A percentile compares a stretch with the other conserved stretches of the same genome.
These are phyloP conservation scores for Pyrenochaeta sp. DNA, from an alignment of 2,329 filamentous ascomycete species.

Conservation along the genomic window DNA sequence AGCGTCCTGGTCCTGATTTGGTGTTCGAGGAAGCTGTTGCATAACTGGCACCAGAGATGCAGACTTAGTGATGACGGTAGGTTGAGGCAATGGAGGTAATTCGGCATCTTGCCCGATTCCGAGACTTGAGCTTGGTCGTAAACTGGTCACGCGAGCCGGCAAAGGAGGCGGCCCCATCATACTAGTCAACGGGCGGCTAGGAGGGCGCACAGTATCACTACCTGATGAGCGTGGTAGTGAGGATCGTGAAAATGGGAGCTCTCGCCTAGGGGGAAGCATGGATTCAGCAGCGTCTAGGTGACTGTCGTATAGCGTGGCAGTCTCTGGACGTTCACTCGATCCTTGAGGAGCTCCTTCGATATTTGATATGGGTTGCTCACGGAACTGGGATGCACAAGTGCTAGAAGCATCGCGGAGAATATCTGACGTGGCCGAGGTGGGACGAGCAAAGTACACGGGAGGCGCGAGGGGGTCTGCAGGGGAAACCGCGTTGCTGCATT, in stretches of 20 bases:
- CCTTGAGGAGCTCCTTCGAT: conserved; percentile 10
- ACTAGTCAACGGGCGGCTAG: conserved; percentile 33
- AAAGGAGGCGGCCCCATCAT: conserved; percentile 46
- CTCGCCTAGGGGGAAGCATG: conserved; percentile 48
- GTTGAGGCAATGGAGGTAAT: conserved; percentile 47
- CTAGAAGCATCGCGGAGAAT: conserved; percentile 8
- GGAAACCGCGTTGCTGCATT: neutral
- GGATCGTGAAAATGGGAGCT: conserved; percentile 52
- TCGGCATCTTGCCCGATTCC: conserved; percentile 26
- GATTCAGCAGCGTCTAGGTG: conserved; percentile 23
- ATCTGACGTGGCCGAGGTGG: conserved; percentile 30
- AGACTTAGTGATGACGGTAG: conserved; percentile 35
- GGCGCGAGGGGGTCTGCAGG: conserved; percentile 27
- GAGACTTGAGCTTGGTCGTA: conserved; percentile 29
- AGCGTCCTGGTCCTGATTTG: conserved; percentile 8
- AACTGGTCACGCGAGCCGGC: conserved; percentile 26
- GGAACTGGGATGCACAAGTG: conserved; percentile 1
- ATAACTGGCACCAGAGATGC: conserved; percentile 5
- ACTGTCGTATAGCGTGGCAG: conserved; percentile 21
- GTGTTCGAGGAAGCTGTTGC: conserved; percentile 11
- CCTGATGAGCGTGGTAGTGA: conserved; percentile 36
- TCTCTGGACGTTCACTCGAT: conserved; percentile 23
- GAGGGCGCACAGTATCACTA: conserved; percentile 27
- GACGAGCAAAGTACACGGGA: conserved; percentile 37
- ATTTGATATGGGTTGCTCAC: conserved; percentile 3